Evolutionary conservation across 257 asterid species (phyloP), one percentile per base, ranked within the genome.

Genomic region (Primulina huaijiensis): DNA sequence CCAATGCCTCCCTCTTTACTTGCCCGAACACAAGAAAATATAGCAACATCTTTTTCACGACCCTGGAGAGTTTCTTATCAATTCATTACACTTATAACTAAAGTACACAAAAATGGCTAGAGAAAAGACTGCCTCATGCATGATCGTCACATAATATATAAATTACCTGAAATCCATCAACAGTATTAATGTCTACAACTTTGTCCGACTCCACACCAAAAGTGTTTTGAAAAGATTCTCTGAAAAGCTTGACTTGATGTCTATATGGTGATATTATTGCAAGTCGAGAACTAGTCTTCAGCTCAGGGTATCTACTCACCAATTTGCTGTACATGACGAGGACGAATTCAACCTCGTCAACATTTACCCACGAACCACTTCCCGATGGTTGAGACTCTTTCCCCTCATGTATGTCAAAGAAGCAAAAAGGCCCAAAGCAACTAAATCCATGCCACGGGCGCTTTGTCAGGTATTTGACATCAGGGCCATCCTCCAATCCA

Each of bases 381-480:
- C 92, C 96, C 0, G 91, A 75, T 37, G 92, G 89, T 71, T 82
- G 87, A 59, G 96, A 84, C 77, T 94, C 97, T 38, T 77, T 71
- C 66, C 95, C 97, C 50, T 94, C 96, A 2, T 85, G 95, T 69
- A 89, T 76, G 75, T 94, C 99, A 63, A 94, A 94, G 83, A 94
- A 94, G 79, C 96, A 82, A 81, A 94, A 90, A 46, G 99, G 99
- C 65, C 99, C 99, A 82, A 89, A 91, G 89, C 96, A 94, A 57
- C 91, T 85, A 65, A 62, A 86, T 7, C 65, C 70, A 66, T 94
- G 99, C 99, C 99, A 94, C 7, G 77, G 12, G 61, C 96, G 96
- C 78, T 68, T 79, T 14, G 97, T 94, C 72, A 79, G 96, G 64
- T 34, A 77, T 73, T 69, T 63, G 52, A 94, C 78, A 64, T 85